A percentile compares a stretch with the other conserved stretches of the same genome.
Evolutionary conservation across 2,329 filamentous ascomycete species (phyloP).

Genomic region (Ophiosphaerella herpotricha): DNA sequence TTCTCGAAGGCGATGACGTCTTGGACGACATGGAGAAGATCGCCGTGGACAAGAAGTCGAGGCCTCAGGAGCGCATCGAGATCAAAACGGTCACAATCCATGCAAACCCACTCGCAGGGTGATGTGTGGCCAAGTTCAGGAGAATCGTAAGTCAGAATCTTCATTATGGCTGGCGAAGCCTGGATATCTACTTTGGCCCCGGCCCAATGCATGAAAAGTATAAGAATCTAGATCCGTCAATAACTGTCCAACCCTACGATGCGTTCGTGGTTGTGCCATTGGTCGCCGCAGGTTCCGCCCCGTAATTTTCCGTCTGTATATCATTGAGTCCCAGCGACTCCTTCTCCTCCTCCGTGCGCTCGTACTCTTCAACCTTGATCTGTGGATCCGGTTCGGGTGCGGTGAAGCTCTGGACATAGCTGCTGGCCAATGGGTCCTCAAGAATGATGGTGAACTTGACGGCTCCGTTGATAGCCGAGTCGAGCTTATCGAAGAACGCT

Average conservation of each 20-base stretch:
- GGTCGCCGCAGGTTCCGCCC: slow-evolving; percentile 51
- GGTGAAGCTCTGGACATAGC: slow-evolving; percentile 86
- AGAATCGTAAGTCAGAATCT: slow-evolving; percentile 10
- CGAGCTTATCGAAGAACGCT: slow-evolving; percentile 77
- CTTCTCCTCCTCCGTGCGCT: slow-evolving; percentile 87
- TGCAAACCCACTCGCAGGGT: slow-evolving; percentile 75
- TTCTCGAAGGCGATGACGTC: slow-evolving; percentile 64
- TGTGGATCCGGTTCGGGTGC: slow-evolving; percentile 82
- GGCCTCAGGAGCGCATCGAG: slow-evolving; percentile 68
- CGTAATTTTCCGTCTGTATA: slow-evolving; percentile 91
- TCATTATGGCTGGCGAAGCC: slow-evolving; percentile 39
- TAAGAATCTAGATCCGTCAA: slow-evolving; percentile 17
- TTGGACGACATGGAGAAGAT: slow-evolving; percentile 73
- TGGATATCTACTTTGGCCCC: slow-evolving; percentile 41
- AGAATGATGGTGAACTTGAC: slow-evolving; percentile 82
- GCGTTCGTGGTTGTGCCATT: slow-evolving; percentile 27
- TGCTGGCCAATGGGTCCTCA: slow-evolving; percentile 86
- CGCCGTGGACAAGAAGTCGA: slow-evolving; percentile 76
- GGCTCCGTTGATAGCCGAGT: slow-evolving; percentile 78
- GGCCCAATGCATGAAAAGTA: slow-evolving; percentile 27
- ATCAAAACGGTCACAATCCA: slow-evolving; percentile 76
- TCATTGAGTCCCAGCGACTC: slow-evolving; percentile 89
- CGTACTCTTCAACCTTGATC: slow-evolving; percentile 80
- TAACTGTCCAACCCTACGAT: slow-evolving; percentile 6
- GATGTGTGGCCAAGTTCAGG: slow-evolving; percentile 25